A percentile compares a stretch with the other conserved stretches of the same genome.
phyloP scores from a whole-genome alignment of 2,329 filamentous ascomycete genomes.

The Sclerotinia glacialis region DNA sequence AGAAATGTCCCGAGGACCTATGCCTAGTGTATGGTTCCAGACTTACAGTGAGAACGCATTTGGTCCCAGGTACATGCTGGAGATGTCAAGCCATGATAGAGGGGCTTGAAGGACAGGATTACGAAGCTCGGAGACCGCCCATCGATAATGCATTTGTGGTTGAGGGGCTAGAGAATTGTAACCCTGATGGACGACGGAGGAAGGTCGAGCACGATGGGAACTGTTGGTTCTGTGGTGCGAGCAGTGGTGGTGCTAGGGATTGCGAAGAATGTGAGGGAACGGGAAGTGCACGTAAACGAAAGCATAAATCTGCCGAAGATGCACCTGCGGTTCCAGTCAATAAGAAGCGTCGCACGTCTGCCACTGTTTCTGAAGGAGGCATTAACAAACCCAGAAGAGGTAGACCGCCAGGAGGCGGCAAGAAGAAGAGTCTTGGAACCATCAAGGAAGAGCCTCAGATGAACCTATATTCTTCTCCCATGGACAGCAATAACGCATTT shows the following conservation, averaged over 20 bases:
- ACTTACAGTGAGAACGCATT: conserved; percentile 19
- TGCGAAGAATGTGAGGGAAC: not conserved
- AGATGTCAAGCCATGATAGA: conserved; percentile 28
- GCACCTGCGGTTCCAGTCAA: not conserved
- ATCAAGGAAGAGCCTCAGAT: conserved; percentile 1
- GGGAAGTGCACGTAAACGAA: not conserved
- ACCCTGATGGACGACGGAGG: conserved; percentile 24
- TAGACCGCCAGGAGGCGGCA: conserved; percentile 3
- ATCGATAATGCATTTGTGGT: conserved; percentile 33
- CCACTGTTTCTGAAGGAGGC: not conserved
- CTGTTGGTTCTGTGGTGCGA: conserved; percentile 26
- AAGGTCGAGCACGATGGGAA: conserved; percentile 1
- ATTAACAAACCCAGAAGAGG: conserved; percentile 13
- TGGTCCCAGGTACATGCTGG: conserved; percentile 30
- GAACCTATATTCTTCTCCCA: not conserved
- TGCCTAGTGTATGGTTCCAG: conserved; percentile 28
- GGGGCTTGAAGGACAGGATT: conserved; percentile 13
- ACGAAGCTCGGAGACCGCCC: conserved; percentile 30
- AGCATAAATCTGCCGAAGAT: not conserved
- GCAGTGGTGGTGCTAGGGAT: conserved; percentile 14
- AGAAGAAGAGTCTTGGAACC: conserved; percentile 6
- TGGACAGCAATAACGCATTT: not conserved
- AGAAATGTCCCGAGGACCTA: conserved; percentile 34
- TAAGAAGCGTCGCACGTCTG: conserved; percentile 4
- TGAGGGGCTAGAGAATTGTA: conserved; percentile 28